phyloP scores from a whole-genome alignment of 768 basidiomycete genomes.

The Infundibulicybe gibba region DNA sequence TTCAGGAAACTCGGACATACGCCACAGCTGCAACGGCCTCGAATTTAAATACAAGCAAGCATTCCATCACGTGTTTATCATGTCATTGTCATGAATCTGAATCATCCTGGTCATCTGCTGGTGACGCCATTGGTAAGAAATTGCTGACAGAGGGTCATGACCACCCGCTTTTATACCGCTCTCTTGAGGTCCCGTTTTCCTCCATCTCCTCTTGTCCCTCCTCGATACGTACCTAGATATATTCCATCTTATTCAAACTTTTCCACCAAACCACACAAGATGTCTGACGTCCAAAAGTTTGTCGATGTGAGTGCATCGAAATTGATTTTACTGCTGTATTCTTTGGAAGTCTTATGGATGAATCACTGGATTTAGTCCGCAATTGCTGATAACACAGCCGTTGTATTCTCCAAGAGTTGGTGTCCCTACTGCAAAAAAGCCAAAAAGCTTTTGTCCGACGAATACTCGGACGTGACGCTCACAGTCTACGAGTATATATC shows the following conservation, averaged over 20 bases:
- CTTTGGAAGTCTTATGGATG: background rate
- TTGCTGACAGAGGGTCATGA: background rate
- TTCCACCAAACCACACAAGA: slow-evolving; percentile 28
- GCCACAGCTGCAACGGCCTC: too few relatives aligned
- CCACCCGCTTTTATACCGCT: slow-evolving; percentile 5
- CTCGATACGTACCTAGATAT: slow-evolving; percentile 10
- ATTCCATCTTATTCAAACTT: slow-evolving; percentile 27
- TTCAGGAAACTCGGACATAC: too few relatives aligned
- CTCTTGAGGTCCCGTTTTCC: background rate
- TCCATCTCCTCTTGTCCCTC: background rate
- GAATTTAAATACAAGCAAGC: too few relatives aligned
- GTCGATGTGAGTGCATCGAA: slow-evolving; percentile 34
- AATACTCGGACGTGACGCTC: slow-evolving; percentile 35
- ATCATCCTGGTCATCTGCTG: too few relatives aligned
- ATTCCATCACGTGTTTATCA: too few relatives aligned
- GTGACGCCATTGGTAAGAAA: too few relatives aligned
- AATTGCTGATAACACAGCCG: slow-evolving; percentile 47
- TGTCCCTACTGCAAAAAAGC: slow-evolving; percentile 52
- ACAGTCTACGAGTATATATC: slow-evolving; percentile 31
- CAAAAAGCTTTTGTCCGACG: slow-evolving; percentile 38
- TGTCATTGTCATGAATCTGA: too few relatives aligned
- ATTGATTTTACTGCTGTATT: slow-evolving; percentile 1
- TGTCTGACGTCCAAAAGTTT: slow-evolving; percentile 25
- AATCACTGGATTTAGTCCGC: slow-evolving; percentile 26
- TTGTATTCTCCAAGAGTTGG: slow-evolving; percentile 57